Base-by-base conservation (phyloP, 257 asterid genomes). In the Penstemon newberryi region DNA sequence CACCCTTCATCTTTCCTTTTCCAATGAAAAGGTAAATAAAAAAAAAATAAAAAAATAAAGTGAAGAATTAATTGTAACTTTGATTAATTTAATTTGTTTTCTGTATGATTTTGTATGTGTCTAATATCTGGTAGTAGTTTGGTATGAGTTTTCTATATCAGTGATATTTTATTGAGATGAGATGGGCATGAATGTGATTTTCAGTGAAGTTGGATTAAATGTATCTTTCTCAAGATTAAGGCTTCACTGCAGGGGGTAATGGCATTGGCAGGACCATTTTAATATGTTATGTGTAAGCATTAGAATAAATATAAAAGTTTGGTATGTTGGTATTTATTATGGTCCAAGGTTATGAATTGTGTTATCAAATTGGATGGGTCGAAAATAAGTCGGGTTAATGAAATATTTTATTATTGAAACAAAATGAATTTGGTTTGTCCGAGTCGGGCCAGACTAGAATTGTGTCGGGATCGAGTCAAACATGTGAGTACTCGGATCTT, bases 191-290 rank as follows among this genome's bases (percentile, higher is more conserved):
- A 25, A 25, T 25, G 15, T 5, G 39, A 12, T 37, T 51, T 67
- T 66, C 52, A 65, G 47, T 4, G 69, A 19, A 13, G 33, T 59
- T 65, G 50, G 67, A 64, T 68, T 57, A 62, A 65, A 67, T 74
- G 81, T 56, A 71, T 80, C 82, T 82, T 82, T 77, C 80, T 68
- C 68, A 38, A 70, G 64, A 64, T 72, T 62, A 61, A 77, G 73
- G 72, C 36, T 0, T 9, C 42, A 52, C 69, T 25, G 67, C 72
- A 58, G 68, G 81, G 18, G 18, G 18, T 15, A 15, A 15, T 15
- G 18, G 18, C 18, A 15, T 15, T 15, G 18, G 71, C 57, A 13
- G 56, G 40, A 33, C 66, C 66, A 40, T 33, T 59, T 71, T 40
- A 43, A 7, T 41, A 4, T 40, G 10, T 40, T 41, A 4, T 40